phyloP scores from a whole-genome alignment of 164 flowering plant species.

The Piper betle region DNA sequence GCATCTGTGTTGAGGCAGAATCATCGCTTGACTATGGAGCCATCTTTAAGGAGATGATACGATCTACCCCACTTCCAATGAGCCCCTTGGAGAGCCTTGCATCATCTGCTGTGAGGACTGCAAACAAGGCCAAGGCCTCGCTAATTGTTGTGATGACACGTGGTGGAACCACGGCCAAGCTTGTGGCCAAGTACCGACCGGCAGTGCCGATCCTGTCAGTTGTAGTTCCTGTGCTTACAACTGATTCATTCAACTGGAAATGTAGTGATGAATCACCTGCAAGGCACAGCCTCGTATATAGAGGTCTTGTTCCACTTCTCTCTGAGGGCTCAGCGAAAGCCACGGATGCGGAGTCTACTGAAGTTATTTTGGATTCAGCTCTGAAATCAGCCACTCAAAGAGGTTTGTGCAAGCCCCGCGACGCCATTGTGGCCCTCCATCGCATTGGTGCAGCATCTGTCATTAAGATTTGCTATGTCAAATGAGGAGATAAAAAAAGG shows the following conservation, averaged over 20 bases:
- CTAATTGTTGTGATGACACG: slow-evolving; percentile 68
- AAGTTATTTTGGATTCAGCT: slow-evolving; percentile 16
- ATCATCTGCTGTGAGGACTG: slow-evolving; percentile 73
- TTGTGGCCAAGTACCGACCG: slow-evolving; percentile 81
- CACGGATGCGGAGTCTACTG: slow-evolving; percentile 70
- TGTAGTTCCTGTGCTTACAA: slow-evolving; percentile 64
- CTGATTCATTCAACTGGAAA: slow-evolving; percentile 67
- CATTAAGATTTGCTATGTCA: slow-evolving; percentile 34
- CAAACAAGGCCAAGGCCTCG: slow-evolving; percentile 53
- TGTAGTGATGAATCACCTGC: slow-evolving; percentile 76
- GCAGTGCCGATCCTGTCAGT: slow-evolving; percentile 74
- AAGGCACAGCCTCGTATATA: slow-evolving; percentile 59
- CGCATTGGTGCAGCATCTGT: slow-evolving; percentile 36
- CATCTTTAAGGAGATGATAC: slow-evolving; percentile 61
- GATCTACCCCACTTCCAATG: slow-evolving; percentile 68
- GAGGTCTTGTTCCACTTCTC: slow-evolving; percentile 59
- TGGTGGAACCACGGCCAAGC: slow-evolving; percentile 70
- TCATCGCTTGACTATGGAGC: slow-evolving; percentile 65
- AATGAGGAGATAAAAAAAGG: slow-evolving; percentile 8
- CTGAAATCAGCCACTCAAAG: neutral
- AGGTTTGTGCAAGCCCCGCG: neutral
- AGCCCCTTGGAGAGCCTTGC: slow-evolving; percentile 80
- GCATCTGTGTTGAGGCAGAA: slow-evolving; percentile 70
- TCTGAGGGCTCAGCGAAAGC: slow-evolving; percentile 84
- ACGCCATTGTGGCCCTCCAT: slow-evolving; percentile 6